Evolutionary conservation across 148 eudicot genomes (phyloP).

Genomic region (Camellia sinensis): DNA sequence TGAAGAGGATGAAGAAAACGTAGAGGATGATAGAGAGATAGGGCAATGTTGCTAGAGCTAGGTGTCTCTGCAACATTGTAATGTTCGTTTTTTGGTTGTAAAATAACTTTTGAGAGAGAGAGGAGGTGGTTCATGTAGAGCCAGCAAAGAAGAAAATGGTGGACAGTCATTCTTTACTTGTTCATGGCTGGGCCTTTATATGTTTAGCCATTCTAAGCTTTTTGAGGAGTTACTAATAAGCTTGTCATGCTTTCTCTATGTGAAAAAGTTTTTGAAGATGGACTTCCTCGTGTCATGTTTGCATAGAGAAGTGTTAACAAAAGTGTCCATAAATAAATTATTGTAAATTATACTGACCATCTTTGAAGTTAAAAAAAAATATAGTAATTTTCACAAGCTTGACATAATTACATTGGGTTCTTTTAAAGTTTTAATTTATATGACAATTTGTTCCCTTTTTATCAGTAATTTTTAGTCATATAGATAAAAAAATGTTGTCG

Average conservation of each 20-base stretch:
- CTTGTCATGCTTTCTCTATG: neutral
- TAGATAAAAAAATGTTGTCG: too few relatives aligned
- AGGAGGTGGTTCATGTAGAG: neutral
- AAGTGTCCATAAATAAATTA: too few relatives aligned
- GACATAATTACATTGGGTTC: too few relatives aligned
- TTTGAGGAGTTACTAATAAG: neutral
- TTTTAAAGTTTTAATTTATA: too few relatives aligned
- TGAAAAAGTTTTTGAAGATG: constrained; percentile 11
- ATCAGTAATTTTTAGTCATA: too few relatives aligned
- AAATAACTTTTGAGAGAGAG: neutral
- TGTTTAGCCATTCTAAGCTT: neutral
- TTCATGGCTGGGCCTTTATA: neutral
- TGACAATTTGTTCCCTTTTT: too few relatives aligned
- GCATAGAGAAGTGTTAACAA: neutral
- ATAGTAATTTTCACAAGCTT: too few relatives aligned
- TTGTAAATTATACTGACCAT: too few relatives aligned
- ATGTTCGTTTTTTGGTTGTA: neutral
- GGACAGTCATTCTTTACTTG: constrained; percentile 18
- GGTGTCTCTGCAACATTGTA: constrained; percentile 16
- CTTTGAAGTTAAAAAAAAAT: too few relatives aligned
- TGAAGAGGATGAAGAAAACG: constrained; percentile 33
- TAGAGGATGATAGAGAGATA: constrained; percentile 22
- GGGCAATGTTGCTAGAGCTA: constrained; percentile 23
- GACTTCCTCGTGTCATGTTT: neutral
- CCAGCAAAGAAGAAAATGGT: neutral